phyloP scores from a whole-genome alignment of 2,329 filamentous ascomycete genomes.

The Fonsecaea pugnacius region DNA sequence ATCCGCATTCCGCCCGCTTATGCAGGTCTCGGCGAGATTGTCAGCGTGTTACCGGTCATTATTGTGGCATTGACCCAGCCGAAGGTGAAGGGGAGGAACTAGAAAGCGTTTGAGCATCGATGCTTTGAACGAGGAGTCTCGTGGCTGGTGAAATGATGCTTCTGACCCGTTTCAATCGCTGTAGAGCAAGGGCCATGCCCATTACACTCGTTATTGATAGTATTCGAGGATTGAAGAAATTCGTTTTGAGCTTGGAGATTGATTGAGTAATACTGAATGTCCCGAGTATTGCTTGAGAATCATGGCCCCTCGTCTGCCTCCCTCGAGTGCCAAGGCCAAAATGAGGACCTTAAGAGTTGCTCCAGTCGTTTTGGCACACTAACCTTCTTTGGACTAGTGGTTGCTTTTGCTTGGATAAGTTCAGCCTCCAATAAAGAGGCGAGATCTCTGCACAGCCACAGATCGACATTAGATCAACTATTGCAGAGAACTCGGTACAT shows the following conservation, averaged over 20 bases:
- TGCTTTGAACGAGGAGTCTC: conserved; percentile 4
- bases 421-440: background rate
- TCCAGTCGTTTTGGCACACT: background rate
- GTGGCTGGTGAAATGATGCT: background rate
- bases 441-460: background rate
- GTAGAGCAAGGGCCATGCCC: background rate
- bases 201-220: background rate
- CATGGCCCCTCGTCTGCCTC: too few relatives aligned
- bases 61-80: conserved; percentile 55
- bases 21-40: conserved; percentile 72
- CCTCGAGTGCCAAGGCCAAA: conserved; percentile 7
- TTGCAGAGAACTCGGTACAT: too few relatives aligned
- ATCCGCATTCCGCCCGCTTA: conserved; percentile 65
- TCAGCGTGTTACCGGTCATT: conserved; percentile 74
- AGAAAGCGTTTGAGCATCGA: background rate
- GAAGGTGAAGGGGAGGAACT: conserved; percentile 35
- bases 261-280: too few relatives aligned
- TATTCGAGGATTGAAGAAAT: background rate
- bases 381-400: background rate
- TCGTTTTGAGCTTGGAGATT: background rate
- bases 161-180: background rate
- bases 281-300: too few relatives aligned
- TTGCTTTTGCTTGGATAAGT: background rate
- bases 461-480: background rate
- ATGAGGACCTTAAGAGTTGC: conserved; percentile 17